These are phyloP conservation scores for Alternaria brassicae DNA, from an alignment of 2,329 filamentous ascomycete genomes.

Conservation along the genomic window DNA sequence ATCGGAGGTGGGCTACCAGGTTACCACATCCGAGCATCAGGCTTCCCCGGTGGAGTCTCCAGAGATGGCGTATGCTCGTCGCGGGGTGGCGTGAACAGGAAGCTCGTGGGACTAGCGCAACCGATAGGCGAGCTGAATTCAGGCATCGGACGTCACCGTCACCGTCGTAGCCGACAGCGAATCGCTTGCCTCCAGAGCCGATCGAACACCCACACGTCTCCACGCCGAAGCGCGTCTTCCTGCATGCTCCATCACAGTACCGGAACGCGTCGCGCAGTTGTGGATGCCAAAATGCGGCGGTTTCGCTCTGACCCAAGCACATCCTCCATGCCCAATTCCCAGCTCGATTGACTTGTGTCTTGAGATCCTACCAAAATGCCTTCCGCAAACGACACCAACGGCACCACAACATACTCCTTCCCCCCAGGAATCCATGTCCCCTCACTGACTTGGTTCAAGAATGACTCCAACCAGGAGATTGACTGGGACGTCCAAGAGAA, in stretches of 20 bases:
- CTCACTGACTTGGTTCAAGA: conserved; percentile 62
- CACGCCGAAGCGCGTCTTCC: conserved; percentile 1
- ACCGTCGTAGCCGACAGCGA: conserved; percentile 5
- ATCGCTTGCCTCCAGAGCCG: conserved; percentile 10
- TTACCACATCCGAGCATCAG: conserved; percentile 22
- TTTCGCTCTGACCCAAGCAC: conserved; percentile 14
- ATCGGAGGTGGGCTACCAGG: conserved; percentile 15
- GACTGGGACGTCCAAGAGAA: conserved; percentile 63
- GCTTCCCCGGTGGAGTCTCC: conserved; percentile 28
- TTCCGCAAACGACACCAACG: conserved; percentile 40
- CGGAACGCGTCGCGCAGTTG: conserved; percentile 28
- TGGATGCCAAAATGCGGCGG: conserved; percentile 24
- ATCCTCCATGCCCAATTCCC: background rate
- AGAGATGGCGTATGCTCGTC: conserved; percentile 20
- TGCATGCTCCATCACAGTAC: conserved; percentile 19
- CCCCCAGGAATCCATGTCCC: conserved; percentile 65
- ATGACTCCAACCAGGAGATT: conserved; percentile 59
- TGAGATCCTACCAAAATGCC: conserved; percentile 30
- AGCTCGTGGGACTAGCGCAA: conserved; percentile 6
- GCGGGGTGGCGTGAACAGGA: conserved; percentile 20
- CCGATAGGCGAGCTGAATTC: conserved; percentile 4
- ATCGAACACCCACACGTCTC: conserved; percentile 4
- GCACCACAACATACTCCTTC: conserved; percentile 47
- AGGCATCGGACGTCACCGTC: background rate
- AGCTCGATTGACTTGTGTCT: background rate